Conservation (phyloP, 2,329 filamentous ascomycete species). For the Clarireedia sp. region DNA sequence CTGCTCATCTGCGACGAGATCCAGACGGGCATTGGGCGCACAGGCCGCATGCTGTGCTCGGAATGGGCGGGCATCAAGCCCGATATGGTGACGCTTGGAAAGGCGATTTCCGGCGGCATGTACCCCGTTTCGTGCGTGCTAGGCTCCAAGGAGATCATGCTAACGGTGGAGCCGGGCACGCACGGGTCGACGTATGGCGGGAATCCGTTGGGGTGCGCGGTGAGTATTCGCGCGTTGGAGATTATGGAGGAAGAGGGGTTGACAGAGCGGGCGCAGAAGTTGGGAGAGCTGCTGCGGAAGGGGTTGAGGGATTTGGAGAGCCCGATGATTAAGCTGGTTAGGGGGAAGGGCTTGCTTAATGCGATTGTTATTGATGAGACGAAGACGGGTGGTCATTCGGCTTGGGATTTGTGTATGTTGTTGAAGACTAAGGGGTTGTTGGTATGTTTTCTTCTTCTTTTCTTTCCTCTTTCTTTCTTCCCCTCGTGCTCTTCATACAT, state of each 20-base stretch:
- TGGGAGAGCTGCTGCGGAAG: slow-evolving; percentile 78
- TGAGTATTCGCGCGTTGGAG: slow-evolving; percentile 91
- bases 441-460: slow-evolving; percentile 45
- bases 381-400: slow-evolving; percentile 74
- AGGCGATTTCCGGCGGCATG: slow-evolving; percentile 97
- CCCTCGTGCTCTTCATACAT: no score
- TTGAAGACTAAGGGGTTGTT: slow-evolving; percentile 92
- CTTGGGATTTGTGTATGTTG: slow-evolving; percentile 94
- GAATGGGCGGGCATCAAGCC: slow-evolving; percentile 95
- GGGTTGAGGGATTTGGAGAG: slow-evolving; percentile 67
- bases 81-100: slow-evolving; percentile 88
- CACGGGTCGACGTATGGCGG: slow-evolving; percentile 98
- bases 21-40: slow-evolving; percentile 93
- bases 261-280: slow-evolving; percentile 69
- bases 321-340: slow-evolving; percentile 72
- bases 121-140: slow-evolving; percentile 97
- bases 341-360: slow-evolving; percentile 91
- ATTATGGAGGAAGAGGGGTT: slow-evolving; percentile 87
- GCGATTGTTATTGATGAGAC: slow-evolving; percentile 92
- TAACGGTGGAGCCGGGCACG: slow-evolving; percentile 90
- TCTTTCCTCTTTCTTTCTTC: not conserved
- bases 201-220: slow-evolving; percentile 89
- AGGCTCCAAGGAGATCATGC: slow-evolving; percentile 82
- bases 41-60: slow-evolving; percentile 86
- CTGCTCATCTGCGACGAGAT: slow-evolving; percentile 98